Evolutionary conservation across 1,139 yeast species (phyloP).

Genomic region (Geotrichum siamense): DNA sequence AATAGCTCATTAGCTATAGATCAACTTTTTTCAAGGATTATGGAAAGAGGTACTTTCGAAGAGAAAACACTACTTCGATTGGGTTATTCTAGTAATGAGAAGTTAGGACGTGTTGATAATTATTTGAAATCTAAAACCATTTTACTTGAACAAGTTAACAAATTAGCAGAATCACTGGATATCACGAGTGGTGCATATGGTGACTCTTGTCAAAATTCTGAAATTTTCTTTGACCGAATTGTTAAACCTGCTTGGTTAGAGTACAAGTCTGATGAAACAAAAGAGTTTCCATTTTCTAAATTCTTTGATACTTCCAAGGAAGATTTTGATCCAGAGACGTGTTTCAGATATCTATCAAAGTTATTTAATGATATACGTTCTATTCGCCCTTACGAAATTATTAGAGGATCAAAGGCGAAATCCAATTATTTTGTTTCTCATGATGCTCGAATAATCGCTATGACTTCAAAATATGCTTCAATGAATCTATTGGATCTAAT

Average conservation of each 20-base stretch:
- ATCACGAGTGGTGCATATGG: constrained; percentile 40
- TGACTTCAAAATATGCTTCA: constrained; percentile 31
- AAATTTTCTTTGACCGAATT: constrained; percentile 33
- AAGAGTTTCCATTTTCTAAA: constrained; percentile 33
- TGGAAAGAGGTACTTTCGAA: constrained; percentile 23
- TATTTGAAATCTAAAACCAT: constrained; percentile 20
- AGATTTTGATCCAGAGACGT: neutral
- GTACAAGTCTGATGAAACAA: constrained; percentile 21
- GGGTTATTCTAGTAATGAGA: constrained; percentile 16
- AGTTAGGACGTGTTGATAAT: constrained; percentile 24
- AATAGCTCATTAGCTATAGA: constrained; percentile 27
- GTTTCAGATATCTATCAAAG: constrained; percentile 14
- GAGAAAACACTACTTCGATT: constrained; percentile 27
- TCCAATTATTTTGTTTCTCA: constrained; percentile 26
- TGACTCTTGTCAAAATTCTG: constrained; percentile 41
- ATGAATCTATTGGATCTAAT: constrained; percentile 20
- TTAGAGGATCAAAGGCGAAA: constrained; percentile 23
- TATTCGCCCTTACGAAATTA: constrained; percentile 34
- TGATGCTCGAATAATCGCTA: constrained; percentile 33
- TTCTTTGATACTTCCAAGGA: constrained; percentile 17
- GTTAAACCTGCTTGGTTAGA: constrained; percentile 34
- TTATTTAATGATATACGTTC: constrained; percentile 32
- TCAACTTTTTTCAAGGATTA: constrained; percentile 24
- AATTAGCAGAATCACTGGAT: constrained; percentile 34
- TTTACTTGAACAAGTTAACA: constrained; percentile 32